Evolutionary conservation across 441 rosid species (phyloP).

Genomic region (Eutrema salsugineum): DNA sequence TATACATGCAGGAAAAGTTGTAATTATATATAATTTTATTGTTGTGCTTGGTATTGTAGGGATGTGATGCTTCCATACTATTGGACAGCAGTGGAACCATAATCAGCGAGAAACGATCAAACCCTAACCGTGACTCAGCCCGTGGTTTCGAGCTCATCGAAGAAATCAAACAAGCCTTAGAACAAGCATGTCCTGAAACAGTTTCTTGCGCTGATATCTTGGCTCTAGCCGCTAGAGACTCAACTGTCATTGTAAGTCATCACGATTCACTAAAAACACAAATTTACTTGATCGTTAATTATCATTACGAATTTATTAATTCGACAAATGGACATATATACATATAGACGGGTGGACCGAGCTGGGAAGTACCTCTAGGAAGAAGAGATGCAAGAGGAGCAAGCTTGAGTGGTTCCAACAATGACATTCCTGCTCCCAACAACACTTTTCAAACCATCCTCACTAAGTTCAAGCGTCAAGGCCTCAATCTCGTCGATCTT

Average conservation of each 20-base stretch:
- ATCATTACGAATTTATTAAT: not conserved
- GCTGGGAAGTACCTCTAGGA: conserved; percentile 85
- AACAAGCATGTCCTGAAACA: conserved; percentile 62
- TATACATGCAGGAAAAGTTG: too few relatives aligned
- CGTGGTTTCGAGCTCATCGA: conserved; percentile 79
- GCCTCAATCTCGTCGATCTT: conserved; percentile 71
- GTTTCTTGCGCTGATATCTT: conserved; percentile 84
- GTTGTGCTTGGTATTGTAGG: conserved; percentile 35
- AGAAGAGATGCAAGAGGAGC: conserved; percentile 72
- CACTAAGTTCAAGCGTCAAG: conserved; percentile 68
- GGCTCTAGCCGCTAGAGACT: conserved; percentile 82
- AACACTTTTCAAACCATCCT: conserved; percentile 79
- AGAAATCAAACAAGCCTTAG: conserved; percentile 63
- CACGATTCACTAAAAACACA: not conserved
- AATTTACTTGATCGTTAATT: not conserved
- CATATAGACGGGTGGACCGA: conserved; percentile 72
- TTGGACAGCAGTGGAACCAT: conserved; percentile 56
- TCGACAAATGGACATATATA: not conserved
- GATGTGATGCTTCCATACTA: conserved; percentile 78
- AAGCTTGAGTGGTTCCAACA: conserved; percentile 86
- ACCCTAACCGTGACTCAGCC: conserved; percentile 73
- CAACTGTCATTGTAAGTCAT: conserved; percentile 63
- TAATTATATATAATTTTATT: not conserved
- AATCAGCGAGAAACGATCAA: conserved; percentile 64
- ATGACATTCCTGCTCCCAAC: conserved; percentile 83